Evolutionary conservation across 1,139 yeast genomes (phyloP).

Genomic region (Saccharomyces hybrid): DNA sequence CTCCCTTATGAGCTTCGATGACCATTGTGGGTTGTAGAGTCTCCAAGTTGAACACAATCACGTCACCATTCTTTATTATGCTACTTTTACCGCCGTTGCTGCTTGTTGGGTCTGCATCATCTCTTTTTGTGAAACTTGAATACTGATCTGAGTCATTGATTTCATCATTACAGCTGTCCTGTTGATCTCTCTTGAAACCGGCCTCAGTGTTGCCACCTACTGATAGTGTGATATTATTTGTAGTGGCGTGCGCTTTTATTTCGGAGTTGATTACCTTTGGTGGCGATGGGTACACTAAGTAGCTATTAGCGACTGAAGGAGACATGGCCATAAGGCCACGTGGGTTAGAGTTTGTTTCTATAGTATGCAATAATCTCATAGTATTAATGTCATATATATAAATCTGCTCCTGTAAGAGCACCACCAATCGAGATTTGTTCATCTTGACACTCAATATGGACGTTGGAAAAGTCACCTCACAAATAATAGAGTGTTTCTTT

Average conservation of each 20-base stretch:
- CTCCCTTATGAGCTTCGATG: constrained; percentile 87
- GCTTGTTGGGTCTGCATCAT: constrained; percentile 6
- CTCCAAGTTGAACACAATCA: constrained; percentile 73
- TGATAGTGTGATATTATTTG: constrained; percentile 20
- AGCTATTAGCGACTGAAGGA: constrained; percentile 54
- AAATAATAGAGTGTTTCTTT: constrained; percentile 58
- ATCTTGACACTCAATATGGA: constrained; percentile 70
- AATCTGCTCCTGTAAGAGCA: constrained; percentile 74
- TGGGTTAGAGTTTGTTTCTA: constrained; percentile 72
- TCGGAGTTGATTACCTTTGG: constrained; percentile 31
- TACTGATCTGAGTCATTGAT: background rate
- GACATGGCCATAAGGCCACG: constrained; percentile 53
- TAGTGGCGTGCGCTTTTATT: constrained; percentile 25
- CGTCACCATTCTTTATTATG: constrained; percentile 65
- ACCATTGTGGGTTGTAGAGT: constrained; percentile 79
- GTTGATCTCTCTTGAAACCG: background rate
- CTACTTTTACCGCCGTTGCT: constrained; percentile 29
- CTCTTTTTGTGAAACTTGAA: background rate
- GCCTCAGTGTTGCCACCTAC: constrained; percentile 4
- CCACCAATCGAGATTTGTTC: constrained; percentile 66
- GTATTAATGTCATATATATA: constrained; percentile 82
- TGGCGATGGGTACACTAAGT: constrained; percentile 84
- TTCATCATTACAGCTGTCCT: background rate
- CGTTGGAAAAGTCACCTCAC: constrained; percentile 84
- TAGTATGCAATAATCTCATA: constrained; percentile 81